Evolutionary conservation across 2,329 filamentous ascomycete species (phyloP).

Genomic region (Domatiomyces catenatus): DNA sequence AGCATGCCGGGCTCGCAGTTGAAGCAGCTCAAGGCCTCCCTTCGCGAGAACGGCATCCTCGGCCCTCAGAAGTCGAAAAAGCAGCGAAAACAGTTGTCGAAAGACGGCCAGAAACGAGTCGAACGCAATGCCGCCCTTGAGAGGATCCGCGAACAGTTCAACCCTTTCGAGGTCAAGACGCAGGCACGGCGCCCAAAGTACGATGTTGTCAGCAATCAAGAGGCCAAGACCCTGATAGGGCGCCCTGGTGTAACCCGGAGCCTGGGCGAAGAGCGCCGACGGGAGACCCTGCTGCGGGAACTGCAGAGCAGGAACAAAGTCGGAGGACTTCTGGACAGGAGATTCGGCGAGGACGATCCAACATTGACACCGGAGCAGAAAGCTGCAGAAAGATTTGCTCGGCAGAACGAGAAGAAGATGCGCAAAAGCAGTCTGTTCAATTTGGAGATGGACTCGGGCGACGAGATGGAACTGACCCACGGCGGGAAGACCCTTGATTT

Average conservation of each 20-base stretch:
- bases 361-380: conserved; percentile 86
- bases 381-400: conserved; percentile 77
- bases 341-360: conserved; percentile 91
- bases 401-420: conserved; percentile 66
- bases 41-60: conserved; percentile 76
- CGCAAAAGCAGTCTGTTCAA: conserved; percentile 75
- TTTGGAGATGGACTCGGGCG: conserved; percentile 65
- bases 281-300: conserved; percentile 72
- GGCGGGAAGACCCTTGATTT: conserved; percentile 60
- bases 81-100: conserved; percentile 61
- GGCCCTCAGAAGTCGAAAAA: conserved; percentile 93
- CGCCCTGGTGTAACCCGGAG: conserved; percentile 75
- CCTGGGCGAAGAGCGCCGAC: conserved; percentile 68
- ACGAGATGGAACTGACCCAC: conserved; percentile 62
- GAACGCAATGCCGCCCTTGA: conserved; percentile 64
- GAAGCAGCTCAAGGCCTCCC: conserved; percentile 82
- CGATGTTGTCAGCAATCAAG: conserved; percentile 57
- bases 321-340: conserved; percentile 78
- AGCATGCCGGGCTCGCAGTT: conserved; percentile 88
- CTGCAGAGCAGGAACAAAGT: conserved; percentile 81
- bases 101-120: conserved; percentile 57
- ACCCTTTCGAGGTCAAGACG: conserved; percentile 88
- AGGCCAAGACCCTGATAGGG: conserved; percentile 43
- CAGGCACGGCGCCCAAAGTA: conserved; percentile 68
- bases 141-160: conserved; percentile 87